Conservation (phyloP, 345 rosid species). For the Physaria fendleri region DNA sequence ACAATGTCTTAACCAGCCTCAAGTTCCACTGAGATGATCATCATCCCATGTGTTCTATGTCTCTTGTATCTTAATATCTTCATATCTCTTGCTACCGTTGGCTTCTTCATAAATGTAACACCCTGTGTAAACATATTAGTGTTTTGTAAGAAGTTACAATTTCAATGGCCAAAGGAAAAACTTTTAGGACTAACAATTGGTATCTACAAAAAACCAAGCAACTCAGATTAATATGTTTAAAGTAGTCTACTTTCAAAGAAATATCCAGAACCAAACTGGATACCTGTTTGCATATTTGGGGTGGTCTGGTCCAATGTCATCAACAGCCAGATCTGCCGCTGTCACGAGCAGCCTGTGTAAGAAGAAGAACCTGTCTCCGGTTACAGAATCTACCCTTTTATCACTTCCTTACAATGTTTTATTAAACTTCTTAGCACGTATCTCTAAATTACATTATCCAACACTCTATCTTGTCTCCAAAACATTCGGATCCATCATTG, state of each 20-base stretch:
- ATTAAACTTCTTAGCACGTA: background rate
- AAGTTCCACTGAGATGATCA: slow-evolving; percentile 62
- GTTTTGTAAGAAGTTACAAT: slow-evolving; percentile 35
- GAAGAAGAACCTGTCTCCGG: background rate
- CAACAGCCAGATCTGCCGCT: background rate
- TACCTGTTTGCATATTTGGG: too few species aligned
- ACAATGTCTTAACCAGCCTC: slow-evolving; percentile 87
- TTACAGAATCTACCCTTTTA: background rate
- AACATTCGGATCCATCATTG: background rate
- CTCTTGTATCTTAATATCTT: slow-evolving; percentile 2
- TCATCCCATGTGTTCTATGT: slow-evolving; percentile 1
- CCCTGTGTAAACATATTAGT: slow-evolving; percentile 46
- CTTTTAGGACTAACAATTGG: slow-evolving; percentile 16
- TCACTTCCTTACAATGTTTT: background rate
- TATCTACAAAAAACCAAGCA: background rate
- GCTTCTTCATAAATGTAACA: slow-evolving; percentile 28
- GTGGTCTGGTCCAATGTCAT: too few species aligned
- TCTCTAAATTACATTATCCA: background rate
- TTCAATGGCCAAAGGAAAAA: slow-evolving; percentile 14
- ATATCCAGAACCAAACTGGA: too few species aligned
- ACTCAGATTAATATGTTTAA: background rate
- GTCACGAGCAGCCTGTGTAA: background rate
- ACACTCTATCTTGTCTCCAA: background rate
- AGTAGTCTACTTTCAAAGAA: background rate
- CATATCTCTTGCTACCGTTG: slow-evolving; percentile 12